Base-by-base conservation (phyloP, 2,329 filamentous ascomycete genomes). In the Diaporthe destruens region DNA sequence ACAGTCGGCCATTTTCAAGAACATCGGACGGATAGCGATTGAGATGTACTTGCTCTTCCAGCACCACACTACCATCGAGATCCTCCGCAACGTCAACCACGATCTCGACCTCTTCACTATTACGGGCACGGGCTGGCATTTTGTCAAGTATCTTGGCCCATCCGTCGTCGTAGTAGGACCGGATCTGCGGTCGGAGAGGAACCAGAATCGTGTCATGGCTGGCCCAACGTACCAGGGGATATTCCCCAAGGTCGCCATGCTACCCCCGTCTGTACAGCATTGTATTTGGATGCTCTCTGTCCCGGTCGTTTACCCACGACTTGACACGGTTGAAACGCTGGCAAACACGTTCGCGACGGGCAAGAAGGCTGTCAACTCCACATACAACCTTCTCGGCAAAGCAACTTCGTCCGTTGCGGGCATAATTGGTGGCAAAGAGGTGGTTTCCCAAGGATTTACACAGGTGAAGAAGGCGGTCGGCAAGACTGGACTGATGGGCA, bases 11-110 rank as follows among this genome's bases (percentile, higher is more conserved):
- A 95, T 98, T 84, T 98, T 99, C 87, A 98, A 97, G 84, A 98
- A 98, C 80, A 97, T 98, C 79, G 96, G 96, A 32, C 91, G 96
- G 49, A 92, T 99, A 74, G 96, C 95, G 29, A 95, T 97, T 71
- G 95, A 98, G 77, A 98, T 98, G 95, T 99, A 98, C 80, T 88
- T 99, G 47, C 89, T 99, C 9, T 99, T 99, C 87, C 96, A 99
- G 80, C 96, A 99, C 80, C 96, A 99, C 81, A 98, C 96, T 0
- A 98, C 96, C 0, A 87, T 97, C 3, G 96, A 98, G 80, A 93
- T 98, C 54, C 89, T 99, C 72, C 93, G 95, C 68, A 96, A 97
- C 77, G 92, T 97, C 72, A 93, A 89, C 78, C 93, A 94, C 59
- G 96, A 99, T 79, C 88, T 91, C 61, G 96, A 99, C 78, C 89